A percentile compares a stretch with the other conserved stretches of the same genome.
These are phyloP conservation scores for Alternaria dauci DNA, from an alignment of 2,329 filamentous ascomycete genomes.

Conservation along the genomic window DNA sequence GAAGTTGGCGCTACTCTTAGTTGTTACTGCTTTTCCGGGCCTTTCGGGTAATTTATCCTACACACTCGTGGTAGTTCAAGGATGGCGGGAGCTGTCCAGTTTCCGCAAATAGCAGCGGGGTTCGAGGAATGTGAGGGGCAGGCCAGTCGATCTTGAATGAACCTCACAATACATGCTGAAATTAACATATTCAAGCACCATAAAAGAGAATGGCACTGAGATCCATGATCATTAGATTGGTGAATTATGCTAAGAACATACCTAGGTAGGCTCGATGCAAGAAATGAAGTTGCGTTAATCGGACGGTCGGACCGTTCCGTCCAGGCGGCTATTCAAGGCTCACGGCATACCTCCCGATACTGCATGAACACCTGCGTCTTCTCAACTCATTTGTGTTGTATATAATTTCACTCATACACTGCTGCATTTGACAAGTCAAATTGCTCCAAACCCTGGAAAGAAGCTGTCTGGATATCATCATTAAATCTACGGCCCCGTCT, in stretches of 20 bases:
- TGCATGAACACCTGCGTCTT: slow-evolving; percentile 13
- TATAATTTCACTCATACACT: not conserved
- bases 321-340: slow-evolving; percentile 20
- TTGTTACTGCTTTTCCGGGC: not conserved
- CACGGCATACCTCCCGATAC: slow-evolving; percentile 14
- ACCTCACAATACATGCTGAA: not conserved
- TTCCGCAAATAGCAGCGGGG: not conserved
- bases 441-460: not conserved
- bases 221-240: not conserved
- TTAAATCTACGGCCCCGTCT: not conserved
- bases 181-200: not conserved
- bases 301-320: slow-evolving; percentile 10
- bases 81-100: not conserved
- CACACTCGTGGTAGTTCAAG: no score
- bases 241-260: not conserved
- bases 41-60: not conserved
- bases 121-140: not conserved
- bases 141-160: not conserved
- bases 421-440: not conserved
- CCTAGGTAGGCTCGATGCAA: not conserved
- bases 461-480: not conserved
- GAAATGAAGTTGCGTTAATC: not conserved
- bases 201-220: not conserved
- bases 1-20: not conserved
- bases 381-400: not conserved